Evolutionary conservation across 129 eudicot species (phyloP), one percentile per base, ranked within the genome.

Genomic region (Flaveria bidentis): DNA sequence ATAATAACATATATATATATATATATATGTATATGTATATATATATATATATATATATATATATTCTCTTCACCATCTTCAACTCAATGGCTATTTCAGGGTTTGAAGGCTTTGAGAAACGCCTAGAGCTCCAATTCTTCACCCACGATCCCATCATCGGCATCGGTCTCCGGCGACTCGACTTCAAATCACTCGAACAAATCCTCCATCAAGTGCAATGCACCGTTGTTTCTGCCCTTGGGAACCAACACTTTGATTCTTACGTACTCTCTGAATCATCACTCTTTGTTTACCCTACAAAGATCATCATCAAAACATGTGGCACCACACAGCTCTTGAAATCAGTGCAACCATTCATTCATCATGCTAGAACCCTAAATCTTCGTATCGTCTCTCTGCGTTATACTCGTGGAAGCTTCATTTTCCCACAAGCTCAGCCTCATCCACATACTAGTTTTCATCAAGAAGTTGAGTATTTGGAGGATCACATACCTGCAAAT

Each of bases 41-140:
- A n/a, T n/a, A n/a, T n/a, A n/a, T n/a, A n/a, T n/a, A n/a, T n/a
- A n/a, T n/a, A n/a, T n/a, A n/a, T n/a, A n/a, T n/a, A n/a, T n/a
- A n/a, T n/a, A n/a, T n/a, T n/a, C n/a, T n/a, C n/a, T n/a, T n/a
- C 64, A 1, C 7, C 41, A 36, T 36, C 41, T 36, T 36, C 41
- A 36, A 36, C 7, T 45, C 61, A 60, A 91, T 91, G 97, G 97
- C 97, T 30, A 79, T 83, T 76, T 91, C 97, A 4, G 97, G 97
- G 17, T 91, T 91, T 33, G 97, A 91, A 82, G 97, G 97, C 45
- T 91, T 88, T 49, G 97, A 91, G 55, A 88, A 91, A 73, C 86
- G 97, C 67, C 81, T 91, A 0, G 97, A 91, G 71, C 92, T 91
- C 3, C 89, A 84, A 16, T 91, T 91, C 83, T 82, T 96, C 55